A percentile compares a stretch with the other conserved stretches of the same genome.
Evolutionary conservation across 1,284 basidiomycete species (phyloP).

Genomic region (Ustilago trichophora): DNA sequence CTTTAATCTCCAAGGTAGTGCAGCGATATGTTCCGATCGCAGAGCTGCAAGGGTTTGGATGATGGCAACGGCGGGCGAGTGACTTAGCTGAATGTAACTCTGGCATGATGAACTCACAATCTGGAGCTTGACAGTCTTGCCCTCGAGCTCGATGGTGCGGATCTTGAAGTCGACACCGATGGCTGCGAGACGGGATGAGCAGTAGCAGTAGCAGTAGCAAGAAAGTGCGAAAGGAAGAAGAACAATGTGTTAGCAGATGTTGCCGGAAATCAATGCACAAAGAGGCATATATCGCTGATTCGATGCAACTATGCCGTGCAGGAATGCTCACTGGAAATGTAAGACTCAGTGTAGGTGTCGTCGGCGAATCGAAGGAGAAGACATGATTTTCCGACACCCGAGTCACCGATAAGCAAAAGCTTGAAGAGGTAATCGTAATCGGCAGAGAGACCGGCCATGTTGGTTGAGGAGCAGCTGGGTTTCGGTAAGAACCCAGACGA

Average conservation of each 20-base stretch:
- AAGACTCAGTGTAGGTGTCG: conserved; percentile 69
- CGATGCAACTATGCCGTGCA: too few relatives aligned
- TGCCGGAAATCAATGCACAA: too few relatives aligned
- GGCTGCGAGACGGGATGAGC: conserved; percentile 8
- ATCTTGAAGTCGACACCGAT: conserved; percentile 94
- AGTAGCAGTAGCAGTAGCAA: background rate
- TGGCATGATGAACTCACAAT: conserved; percentile 88
- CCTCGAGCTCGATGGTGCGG: conserved; percentile 98
- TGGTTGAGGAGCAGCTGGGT: conserved; percentile 5
- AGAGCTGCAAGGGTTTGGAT: too few relatives aligned
- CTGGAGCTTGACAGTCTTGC: conserved; percentile 99
- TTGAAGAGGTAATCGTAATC: conserved; percentile 67
- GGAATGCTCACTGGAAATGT: conserved; percentile 68
- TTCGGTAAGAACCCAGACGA: too few relatives aligned
- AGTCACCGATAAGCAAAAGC: conserved; percentile 73
- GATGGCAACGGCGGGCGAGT: too few relatives aligned
- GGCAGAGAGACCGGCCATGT: conserved; percentile 59
- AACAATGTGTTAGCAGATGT: too few relatives aligned
- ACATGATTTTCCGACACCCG: conserved; percentile 89
- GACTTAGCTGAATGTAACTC: too few relatives aligned
- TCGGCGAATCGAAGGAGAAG: conserved; percentile 69
- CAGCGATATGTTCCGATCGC: too few relatives aligned
- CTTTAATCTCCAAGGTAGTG: too few relatives aligned
- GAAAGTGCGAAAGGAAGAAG: too few relatives aligned
- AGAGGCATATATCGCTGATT: too few relatives aligned